Evolutionary conservation across 805 yeast genomes (phyloP).

Genomic region (Pichia phayaonensis): DNA sequence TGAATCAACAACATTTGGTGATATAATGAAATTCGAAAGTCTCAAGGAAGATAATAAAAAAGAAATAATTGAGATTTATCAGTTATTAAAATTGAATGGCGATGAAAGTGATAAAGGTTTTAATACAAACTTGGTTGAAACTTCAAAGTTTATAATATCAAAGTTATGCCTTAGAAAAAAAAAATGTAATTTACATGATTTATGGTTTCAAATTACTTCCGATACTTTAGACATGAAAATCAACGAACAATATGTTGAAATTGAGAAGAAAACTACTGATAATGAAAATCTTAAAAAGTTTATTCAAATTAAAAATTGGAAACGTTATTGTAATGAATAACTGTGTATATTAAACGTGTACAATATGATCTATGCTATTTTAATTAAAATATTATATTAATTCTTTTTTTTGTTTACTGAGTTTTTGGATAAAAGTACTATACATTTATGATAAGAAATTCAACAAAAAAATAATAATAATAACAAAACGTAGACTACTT

Average conservation of each 20-base stretch:
- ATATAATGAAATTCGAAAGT: conserved; percentile 5
- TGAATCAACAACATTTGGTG: conserved; percentile 9
- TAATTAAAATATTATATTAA: not conserved
- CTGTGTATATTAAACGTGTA: not conserved
- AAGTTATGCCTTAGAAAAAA: conserved; percentile 37
- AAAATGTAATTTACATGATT: conserved; percentile 46
- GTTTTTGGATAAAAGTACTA: not conserved
- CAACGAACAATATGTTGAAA: conserved; percentile 20
- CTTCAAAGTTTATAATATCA: not conserved
- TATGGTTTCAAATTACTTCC: conserved; percentile 27
- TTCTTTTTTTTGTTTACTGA: not conserved
- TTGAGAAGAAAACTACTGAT: conserved; percentile 9
- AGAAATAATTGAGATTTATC: conserved; percentile 12
- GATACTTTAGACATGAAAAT: conserved; percentile 31
- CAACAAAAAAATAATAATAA: not conserved
- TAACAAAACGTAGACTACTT: not conserved
- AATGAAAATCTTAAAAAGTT: conserved; percentile 25
- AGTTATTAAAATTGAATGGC: not conserved
- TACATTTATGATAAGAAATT: not conserved
- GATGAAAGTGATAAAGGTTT: not conserved
- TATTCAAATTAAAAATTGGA: conserved; percentile 31
- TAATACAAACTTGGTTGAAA: not conserved
- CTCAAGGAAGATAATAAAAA: conserved; percentile 8
- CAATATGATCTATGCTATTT: not conserved
- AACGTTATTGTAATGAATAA: conserved; percentile 4